Conservation (phyloP, 352 stramenopile genomes). For the Phytophthora podocarpi region DNA sequence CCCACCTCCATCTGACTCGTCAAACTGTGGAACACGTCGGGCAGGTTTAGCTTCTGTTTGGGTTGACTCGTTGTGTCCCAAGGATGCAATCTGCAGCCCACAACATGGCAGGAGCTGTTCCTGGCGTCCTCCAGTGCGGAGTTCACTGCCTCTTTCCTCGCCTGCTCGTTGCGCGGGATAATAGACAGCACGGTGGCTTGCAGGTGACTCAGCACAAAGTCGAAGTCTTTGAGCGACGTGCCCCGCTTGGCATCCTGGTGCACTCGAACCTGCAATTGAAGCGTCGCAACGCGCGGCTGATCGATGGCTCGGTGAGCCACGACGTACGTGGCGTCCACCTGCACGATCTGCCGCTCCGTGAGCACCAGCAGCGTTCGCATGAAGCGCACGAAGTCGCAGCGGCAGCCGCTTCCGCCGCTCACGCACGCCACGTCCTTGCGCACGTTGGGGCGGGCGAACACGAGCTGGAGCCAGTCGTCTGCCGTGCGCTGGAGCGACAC, state of each 20-base stretch:
- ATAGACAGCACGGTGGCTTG: slow-evolving; percentile 51
- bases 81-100: slow-evolving; percentile 63
- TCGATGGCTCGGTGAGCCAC: slow-evolving; percentile 17
- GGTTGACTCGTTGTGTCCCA: slow-evolving; percentile 4
- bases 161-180: slow-evolving; percentile 22
- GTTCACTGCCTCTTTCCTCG: slow-evolving; percentile 9
- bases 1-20: slow-evolving; percentile 57
- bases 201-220: slow-evolving; percentile 63
- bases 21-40: slow-evolving; percentile 74
- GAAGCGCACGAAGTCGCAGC: slow-evolving; percentile 59
- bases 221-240: slow-evolving; percentile 56
- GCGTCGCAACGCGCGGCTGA: slow-evolving; percentile 41
- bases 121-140: slow-evolving; percentile 38
- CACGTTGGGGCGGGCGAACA: slow-evolving; percentile 34
- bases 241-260: slow-evolving; percentile 33
- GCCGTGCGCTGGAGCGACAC: slow-evolving; percentile 36
- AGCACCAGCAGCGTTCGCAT: slow-evolving; percentile 53
- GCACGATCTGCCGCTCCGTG: slow-evolving; percentile 40
- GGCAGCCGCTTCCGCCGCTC: slow-evolving; percentile 42
- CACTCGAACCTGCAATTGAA: slow-evolving; percentile 54
- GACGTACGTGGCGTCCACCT: slow-evolving; percentile 51
- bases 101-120: slow-evolving; percentile 65
- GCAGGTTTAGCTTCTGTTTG: slow-evolving; percentile 49
- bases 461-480: slow-evolving; percentile 40
- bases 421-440: slow-evolving; percentile 54